Base-by-base conservation (phyloP, 306 rosid genomes). In the Adenanthera pavonina region DNA sequence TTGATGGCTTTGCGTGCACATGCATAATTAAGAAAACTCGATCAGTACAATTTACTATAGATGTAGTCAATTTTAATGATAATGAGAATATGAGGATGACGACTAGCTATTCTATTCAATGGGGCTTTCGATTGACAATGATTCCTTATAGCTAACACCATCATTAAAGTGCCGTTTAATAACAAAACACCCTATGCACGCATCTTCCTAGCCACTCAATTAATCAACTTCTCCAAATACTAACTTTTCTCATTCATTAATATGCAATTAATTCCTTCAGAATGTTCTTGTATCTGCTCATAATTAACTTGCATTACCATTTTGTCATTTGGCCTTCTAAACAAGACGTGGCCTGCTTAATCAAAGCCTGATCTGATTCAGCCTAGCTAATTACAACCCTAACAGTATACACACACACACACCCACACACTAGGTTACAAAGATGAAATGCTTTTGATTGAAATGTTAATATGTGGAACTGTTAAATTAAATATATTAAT, bases 171-270 rank as follows among this genome's bases (percentile, higher is more conserved):
- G 7, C 30, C 41, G 19, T 68, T 30, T 20, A 65, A 36, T 62
- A 43, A 43, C 6, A 74, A 13, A 65, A 36, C 11, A 78, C 3
- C 52, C 43, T 76, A 44, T 84, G 57, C 78, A 70, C 64, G 36
- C 41, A 61, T 69, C 56, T 44, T 3, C 59, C 13, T 70, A 44
- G 48, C 57, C 41, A 71, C 25, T 56, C 66, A 77, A 64, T 62
- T 71, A 62, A 35, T 43, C 30, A 41, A n/a, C 49, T 75, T 51
- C 66, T 74, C 78, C 84, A 84, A 59, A 75, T 54, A 57, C 49
- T 69, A 20, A 52, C 87, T 80, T 84, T 84, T 75, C 74, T 40
- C 54, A 48, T 68, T 46, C 72, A 74, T 43, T 25, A 25, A 25
- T 47, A 25, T 47, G n/a, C 34, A 20, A 83, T 19, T 25, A 59